Evolutionary conservation across 2,329 filamentous ascomycete species (phyloP), one percentile per base, ranked within the genome.

Genomic region (Rhytidhysteron rufulum): DNA sequence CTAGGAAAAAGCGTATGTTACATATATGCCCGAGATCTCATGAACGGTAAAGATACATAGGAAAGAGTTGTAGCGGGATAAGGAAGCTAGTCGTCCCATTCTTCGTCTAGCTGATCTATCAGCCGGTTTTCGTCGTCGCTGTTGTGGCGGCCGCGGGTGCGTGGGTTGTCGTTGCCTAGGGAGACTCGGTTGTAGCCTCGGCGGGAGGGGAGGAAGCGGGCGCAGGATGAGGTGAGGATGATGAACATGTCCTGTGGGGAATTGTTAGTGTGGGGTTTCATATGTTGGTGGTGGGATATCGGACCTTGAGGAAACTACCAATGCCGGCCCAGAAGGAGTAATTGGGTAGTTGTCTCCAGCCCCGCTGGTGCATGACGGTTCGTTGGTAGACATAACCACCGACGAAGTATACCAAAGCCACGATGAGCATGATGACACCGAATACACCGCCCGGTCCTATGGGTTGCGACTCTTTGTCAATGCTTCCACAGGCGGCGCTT

Each of bases 321-420:
- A 96, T 86, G 40, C 88, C 85, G 21, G 88, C 83, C 93, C 93
- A 98, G 53, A 96, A 78, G 53, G 80, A 82, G 70, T 93, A 96
- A 69, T 98, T 97, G 39, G 93, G 93, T 53, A 96, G 72, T 66
- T 98, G 93, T 53, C 87, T 81, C 93, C 91, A 97, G 34, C 93
- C 93, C 47, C 93, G 79, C 54, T 95, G 89, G 63, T 98, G 88
- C 68, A 90, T 85, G 42, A 98, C 90, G 22, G 88, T 94, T 44
- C 93, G 82, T 67, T 96, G 91, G 72, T 97, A 98, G 48, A 95
- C 89, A 54, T 95, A 86, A 57, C 93, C 93, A 52, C 93, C 93
- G 27, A 94, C 78, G 40, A 95, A 73, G 67, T 98, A 98, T 17
- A 93, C 93, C 8, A 91, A 70, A 27, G 96, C 76, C 8, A 90